These are phyloP conservation scores for Talaromyces verruculosus DNA, from an alignment of 2,329 filamentous ascomycete genomes.

Conservation along the genomic window DNA sequence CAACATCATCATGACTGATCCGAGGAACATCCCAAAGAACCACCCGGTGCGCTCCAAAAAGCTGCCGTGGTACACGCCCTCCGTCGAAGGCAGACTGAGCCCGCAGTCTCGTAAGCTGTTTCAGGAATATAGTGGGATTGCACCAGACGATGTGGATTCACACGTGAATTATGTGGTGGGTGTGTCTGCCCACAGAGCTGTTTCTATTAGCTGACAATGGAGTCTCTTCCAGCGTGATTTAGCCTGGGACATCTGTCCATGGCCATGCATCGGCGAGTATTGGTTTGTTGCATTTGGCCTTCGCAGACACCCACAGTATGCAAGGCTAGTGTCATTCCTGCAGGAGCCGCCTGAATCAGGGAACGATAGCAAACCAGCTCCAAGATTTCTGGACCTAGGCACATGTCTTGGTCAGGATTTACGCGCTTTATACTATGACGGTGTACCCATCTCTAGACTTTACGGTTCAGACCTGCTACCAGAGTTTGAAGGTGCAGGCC, in stretches of 20 bases:
- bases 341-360: slow-evolving; percentile 19
- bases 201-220: not conserved
- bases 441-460: slow-evolving; percentile 30
- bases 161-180: slow-evolving; percentile 1
- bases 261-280: slow-evolving; percentile 44
- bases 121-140: slow-evolving; percentile 10
- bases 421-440: slow-evolving; percentile 42
- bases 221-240: slow-evolving; percentile 31
- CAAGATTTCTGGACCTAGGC: slow-evolving; percentile 43
- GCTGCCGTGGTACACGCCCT: slow-evolving; percentile 4
- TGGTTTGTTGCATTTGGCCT: slow-evolving; percentile 43
- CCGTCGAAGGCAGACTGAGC: not conserved
- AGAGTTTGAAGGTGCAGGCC: slow-evolving; percentile 37
- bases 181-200: not conserved
- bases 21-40: slow-evolving; percentile 5
- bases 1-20: not conserved
- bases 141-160: not conserved
- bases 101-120: not conserved
- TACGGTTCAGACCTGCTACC: slow-evolving; percentile 40
- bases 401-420: slow-evolving; percentile 46
- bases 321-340: slow-evolving; percentile 31
- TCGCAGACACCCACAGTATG: slow-evolving; percentile 33
- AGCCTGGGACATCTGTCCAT: slow-evolving; percentile 40
- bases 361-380: not conserved
- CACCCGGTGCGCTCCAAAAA: slow-evolving; percentile 10